Conservation (phyloP, 495 filamentous ascomycete genomes). For the Aspergillus mulundensis region DNA sequence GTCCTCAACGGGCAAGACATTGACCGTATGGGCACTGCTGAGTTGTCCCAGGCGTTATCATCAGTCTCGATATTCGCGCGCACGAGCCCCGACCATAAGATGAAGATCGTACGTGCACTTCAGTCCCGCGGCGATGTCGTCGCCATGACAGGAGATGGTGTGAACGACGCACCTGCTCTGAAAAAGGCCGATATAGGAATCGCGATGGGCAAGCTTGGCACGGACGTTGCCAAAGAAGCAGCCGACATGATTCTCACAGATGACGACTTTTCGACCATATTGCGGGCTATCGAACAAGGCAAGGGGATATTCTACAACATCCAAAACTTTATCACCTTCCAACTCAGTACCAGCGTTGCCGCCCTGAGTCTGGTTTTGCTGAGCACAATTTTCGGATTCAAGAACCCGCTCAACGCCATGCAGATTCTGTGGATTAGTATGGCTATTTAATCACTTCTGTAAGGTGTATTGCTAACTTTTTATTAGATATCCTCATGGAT, state of each 20-base stretch:
- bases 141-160: constrained; percentile 97
- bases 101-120: constrained; percentile 91
- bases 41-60: constrained; percentile 76
- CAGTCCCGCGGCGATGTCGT: constrained; percentile 94
- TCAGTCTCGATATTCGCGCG: constrained; percentile 92
- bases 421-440: constrained; percentile 99
- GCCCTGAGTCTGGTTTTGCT: constrained; percentile 86
- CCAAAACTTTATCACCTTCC: constrained; percentile 98
- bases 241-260: constrained; percentile 99
- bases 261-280: constrained; percentile 96
- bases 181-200: constrained; percentile 99
- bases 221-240: constrained; percentile 97
- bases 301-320: constrained; percentile 99
- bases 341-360: constrained; percentile 94
- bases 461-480: constrained; percentile 21
- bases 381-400: constrained; percentile 87
- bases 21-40: constrained; percentile 79
- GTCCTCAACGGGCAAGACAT: constrained; percentile 87
- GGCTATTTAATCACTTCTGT: constrained; percentile 17
- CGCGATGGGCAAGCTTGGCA: constrained; percentile 91
- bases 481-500: constrained; percentile 95
- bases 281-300: constrained; percentile 94
- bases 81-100: constrained; percentile 94
- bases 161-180: constrained; percentile 94
- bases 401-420: constrained; percentile 95